A percentile compares a stretch with the other conserved stretches of the same genome.
phyloP scores from a whole-genome alignment of 768 basidiomycete genomes.

The Tylopilus balloui region DNA sequence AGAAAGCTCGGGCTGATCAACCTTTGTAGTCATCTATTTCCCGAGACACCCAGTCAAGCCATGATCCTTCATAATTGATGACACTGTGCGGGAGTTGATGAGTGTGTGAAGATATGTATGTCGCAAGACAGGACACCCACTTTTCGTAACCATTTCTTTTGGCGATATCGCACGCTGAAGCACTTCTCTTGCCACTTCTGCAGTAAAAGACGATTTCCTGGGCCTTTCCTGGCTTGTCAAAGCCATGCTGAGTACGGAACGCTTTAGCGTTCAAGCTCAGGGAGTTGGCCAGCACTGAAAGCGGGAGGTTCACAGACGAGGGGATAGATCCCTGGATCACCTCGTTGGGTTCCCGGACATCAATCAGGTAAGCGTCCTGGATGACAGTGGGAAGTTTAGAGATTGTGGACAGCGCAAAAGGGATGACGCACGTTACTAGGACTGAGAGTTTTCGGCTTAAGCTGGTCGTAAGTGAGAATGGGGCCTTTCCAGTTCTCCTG shows the following conservation, averaged over 20 bases:
- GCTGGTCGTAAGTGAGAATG: constrained; percentile 69
- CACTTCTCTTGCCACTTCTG: constrained; percentile 79
- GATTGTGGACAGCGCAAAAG: not conserved
- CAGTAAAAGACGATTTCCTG: constrained; percentile 90
- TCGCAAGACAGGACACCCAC: constrained; percentile 39
- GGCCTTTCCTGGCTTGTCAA: constrained; percentile 61
- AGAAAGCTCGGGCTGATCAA: constrained; percentile 4
- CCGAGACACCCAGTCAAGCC: constrained; percentile 77
- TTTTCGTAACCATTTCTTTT: constrained; percentile 77
- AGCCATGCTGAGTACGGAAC: constrained; percentile 65
- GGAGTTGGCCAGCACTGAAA: constrained; percentile 68
- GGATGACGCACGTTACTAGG: constrained; percentile 54
- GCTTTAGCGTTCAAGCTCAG: constrained; percentile 50
- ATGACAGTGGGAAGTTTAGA: constrained; percentile 11
- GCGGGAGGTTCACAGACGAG: constrained; percentile 84
- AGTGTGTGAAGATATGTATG: not conserved
- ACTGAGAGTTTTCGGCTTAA: constrained; percentile 74
- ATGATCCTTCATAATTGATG: constrained; percentile 81
- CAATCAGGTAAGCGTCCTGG: constrained; percentile 71
- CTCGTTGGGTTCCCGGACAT: constrained; percentile 93
- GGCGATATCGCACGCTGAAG: constrained; percentile 78
- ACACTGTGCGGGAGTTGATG: constrained; percentile 34
- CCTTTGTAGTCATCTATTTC: constrained; percentile 42
- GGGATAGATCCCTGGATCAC: constrained; percentile 91
- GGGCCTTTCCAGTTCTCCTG: constrained; percentile 76